These are phyloP conservation scores for Glycine soja DNA, from an alignment of 306 rosid genomes.

Conservation along the genomic window DNA sequence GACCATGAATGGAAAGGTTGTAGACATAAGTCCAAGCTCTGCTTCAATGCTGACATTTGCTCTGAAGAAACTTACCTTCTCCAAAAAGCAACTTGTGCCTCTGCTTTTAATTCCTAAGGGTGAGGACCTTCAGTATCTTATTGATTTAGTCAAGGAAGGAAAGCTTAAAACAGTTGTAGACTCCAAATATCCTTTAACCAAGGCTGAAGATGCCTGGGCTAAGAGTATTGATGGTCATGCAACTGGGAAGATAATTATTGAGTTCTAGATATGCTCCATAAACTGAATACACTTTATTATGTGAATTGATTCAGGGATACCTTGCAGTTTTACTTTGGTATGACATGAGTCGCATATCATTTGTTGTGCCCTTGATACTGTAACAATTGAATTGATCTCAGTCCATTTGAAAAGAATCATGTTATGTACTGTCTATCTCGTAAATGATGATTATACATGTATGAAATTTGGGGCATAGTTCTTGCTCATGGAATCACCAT, in stretches of 20 bases:
- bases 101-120: conserved; percentile 52
- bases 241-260: conserved; percentile 84
- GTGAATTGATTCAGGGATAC: conserved; percentile 8
- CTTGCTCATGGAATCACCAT: too few species aligned
- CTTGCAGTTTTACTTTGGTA: neutral
- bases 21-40: conserved; percentile 60
- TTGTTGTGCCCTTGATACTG: neutral
- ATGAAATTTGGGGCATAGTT: too few species aligned
- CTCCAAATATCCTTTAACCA: conserved; percentile 62
- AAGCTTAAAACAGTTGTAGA: conserved; percentile 78
- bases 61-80: conserved; percentile 66
- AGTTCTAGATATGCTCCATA: conserved; percentile 47
- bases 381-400: neutral
- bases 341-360: neutral
- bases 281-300: neutral
- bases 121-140: conserved; percentile 62
- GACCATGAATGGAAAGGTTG: conserved; percentile 67
- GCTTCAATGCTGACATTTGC: conserved; percentile 55
- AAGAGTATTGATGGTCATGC: conserved; percentile 80
- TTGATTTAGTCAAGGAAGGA: conserved; percentile 72
- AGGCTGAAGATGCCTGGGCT: conserved; percentile 81
- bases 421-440: neutral
- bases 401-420: neutral
- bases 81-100: conserved; percentile 75
- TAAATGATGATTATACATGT: neutral